These are phyloP conservation scores for Begonia loranthoides DNA, from an alignment of 306 rosid species.

Conservation along the genomic window DNA sequence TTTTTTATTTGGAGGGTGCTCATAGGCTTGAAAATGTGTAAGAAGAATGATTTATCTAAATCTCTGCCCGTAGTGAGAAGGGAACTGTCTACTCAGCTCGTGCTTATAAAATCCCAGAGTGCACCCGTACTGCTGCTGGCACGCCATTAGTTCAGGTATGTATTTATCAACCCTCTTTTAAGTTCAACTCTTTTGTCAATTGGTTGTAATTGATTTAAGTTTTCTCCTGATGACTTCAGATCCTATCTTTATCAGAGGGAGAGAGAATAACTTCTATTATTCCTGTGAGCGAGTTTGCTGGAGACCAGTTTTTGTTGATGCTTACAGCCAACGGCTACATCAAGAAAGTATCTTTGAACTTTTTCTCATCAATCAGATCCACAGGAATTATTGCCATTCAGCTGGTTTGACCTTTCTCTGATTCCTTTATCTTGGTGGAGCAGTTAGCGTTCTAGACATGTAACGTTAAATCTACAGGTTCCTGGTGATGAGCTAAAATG, in stretches of 20 bases:
- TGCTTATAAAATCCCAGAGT: conserved; percentile 88
- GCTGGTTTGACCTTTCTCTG: conserved; percentile 57
- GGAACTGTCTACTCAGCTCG: conserved; percentile 95
- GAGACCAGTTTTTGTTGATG: conserved; percentile 79
- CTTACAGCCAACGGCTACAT: conserved; percentile 87
- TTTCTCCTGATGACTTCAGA: conserved; percentile 31
- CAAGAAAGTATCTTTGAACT: conserved; percentile 84
- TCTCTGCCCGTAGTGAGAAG: conserved; percentile 48
- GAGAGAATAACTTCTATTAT: conserved; percentile 89
- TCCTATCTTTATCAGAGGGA: conserved; percentile 84
- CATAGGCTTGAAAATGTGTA: too few relatives aligned
- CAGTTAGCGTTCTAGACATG: conserved; percentile 16
- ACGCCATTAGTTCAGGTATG: conserved; percentile 79
- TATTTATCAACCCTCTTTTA: conserved; percentile 6
- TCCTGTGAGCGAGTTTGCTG: conserved; percentile 85
- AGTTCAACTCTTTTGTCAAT: not conserved
- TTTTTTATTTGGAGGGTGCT: too few relatives aligned
- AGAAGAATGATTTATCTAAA: not conserved
- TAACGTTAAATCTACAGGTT: conserved; percentile 42
- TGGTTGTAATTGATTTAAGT: not conserved
- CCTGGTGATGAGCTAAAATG: conserved; percentile 92
- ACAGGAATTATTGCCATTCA: conserved; percentile 97
- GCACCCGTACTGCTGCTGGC: conserved; percentile 86
- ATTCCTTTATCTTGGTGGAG: conserved; percentile 10
- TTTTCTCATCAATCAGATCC: conserved; percentile 81